A percentile compares a stretch with the other conserved stretches of the same genome.
phyloP scores from a whole-genome alignment of 1,284 basidiomycete genomes.

The Naganishia albida region DNA sequence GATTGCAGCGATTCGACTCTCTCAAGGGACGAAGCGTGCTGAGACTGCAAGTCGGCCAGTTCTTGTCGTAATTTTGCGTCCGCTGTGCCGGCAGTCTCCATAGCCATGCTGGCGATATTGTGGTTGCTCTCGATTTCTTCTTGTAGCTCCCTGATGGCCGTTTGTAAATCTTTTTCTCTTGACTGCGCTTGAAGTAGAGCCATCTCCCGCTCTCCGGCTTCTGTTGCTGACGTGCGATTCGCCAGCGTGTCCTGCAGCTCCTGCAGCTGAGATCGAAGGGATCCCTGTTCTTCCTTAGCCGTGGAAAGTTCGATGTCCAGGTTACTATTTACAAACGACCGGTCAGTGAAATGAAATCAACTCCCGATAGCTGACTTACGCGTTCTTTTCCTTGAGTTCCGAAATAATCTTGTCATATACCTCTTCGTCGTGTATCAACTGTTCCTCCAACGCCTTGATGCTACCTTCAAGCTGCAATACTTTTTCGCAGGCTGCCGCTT shows the following conservation, averaged over 20 bases:
- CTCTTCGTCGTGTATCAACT: constrained; percentile 27
- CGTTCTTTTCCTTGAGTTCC: constrained; percentile 16
- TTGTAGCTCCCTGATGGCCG: constrained; percentile 3
- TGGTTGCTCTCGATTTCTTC: constrained; percentile 19
- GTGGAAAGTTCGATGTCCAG: constrained; percentile 7
- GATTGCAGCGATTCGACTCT: constrained; percentile 4
- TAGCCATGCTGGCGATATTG: background rate
- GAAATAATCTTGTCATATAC: constrained; percentile 21
- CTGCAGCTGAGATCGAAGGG: background rate
- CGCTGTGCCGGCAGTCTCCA: background rate
- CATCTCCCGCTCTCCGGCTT: constrained; percentile 19
- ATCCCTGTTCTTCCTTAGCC: constrained; percentile 5
- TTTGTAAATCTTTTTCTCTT: constrained; percentile 15
- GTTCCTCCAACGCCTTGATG: constrained; percentile 23
- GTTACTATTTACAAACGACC: background rate
- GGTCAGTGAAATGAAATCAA: background rate
- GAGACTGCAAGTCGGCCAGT: constrained; percentile 6
- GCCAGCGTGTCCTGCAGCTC: constrained; percentile 10
- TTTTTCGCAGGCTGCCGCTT: constrained; percentile 9
- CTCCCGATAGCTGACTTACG: constrained; percentile 8
- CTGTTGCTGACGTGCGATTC: constrained; percentile 11
- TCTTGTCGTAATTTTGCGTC: background rate
- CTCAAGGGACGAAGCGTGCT: constrained; percentile 7
- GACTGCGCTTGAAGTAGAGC: constrained; percentile 16
- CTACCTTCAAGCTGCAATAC: constrained; percentile 10